Evolutionary conservation across 1,284 basidiomycete genomes (phyloP).

Genomic region (Gastroboletus turbinatus): DNA sequence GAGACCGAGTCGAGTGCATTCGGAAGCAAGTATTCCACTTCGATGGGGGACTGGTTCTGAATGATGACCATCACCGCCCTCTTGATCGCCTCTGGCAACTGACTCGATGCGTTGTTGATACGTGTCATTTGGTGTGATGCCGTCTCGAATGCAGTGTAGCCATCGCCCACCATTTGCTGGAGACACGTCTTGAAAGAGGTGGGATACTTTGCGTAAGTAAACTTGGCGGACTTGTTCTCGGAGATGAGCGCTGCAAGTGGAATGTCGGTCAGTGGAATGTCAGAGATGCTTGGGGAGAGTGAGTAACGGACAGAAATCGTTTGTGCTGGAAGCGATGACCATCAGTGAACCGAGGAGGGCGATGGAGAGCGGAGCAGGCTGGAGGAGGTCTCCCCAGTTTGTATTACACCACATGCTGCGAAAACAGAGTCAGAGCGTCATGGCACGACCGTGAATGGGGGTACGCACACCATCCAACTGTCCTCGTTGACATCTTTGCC

Average conservation of each 20-base stretch:
- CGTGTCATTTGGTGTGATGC: constrained; percentile 21
- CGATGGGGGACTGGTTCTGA: constrained; percentile 7
- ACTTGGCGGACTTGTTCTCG: neutral
- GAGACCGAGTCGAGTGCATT: constrained; percentile 17
- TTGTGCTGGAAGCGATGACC: constrained; percentile 23
- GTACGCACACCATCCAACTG: constrained; percentile 22
- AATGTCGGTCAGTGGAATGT: neutral
- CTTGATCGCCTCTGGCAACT: constrained; percentile 19
- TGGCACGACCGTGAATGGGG: neutral
- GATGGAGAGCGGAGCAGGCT: constrained; percentile 23
- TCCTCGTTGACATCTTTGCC: constrained; percentile 24
- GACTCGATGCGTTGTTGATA: constrained; percentile 21
- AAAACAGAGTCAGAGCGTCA: neutral
- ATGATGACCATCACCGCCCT: constrained; percentile 16
- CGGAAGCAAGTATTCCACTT: constrained; percentile 14
- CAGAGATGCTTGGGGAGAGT: neutral
- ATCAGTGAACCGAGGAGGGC: constrained; percentile 23
- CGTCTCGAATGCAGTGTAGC: constrained; percentile 23
- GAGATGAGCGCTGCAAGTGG: constrained; percentile 12
- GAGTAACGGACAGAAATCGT: constrained; percentile 17
- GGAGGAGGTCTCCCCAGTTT: constrained; percentile 23
- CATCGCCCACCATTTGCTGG: constrained; percentile 23
- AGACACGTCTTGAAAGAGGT: constrained; percentile 25
- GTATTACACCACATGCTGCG: constrained; percentile 24
- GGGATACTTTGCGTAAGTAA: constrained; percentile 16